A percentile compares a stretch with the other conserved stretches of the same genome.
These are phyloP conservation scores for Capsella rubella DNA, from an alignment of 441 rosid genomes.

Conservation along the genomic window DNA sequence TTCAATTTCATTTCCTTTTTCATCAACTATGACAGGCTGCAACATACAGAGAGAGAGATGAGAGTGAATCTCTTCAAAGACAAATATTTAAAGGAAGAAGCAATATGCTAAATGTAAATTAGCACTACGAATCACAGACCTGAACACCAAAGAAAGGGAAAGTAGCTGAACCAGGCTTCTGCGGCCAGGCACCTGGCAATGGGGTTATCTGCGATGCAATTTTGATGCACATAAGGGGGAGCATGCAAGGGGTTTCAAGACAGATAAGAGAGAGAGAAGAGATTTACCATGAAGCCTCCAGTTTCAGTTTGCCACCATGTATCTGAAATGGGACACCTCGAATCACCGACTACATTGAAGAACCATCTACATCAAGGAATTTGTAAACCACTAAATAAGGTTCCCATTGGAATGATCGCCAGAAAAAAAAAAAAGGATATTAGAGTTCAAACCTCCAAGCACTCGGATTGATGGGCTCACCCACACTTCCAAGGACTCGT, in stretches of 20 bases:
- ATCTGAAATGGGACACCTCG: slow-evolving; percentile 96
- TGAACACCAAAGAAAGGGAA: slow-evolving; percentile 99
- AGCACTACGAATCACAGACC: slow-evolving; percentile 53
- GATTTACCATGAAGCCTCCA: slow-evolving; percentile 91
- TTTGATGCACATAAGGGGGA: slow-evolving; percentile 24
- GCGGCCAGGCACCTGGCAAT: slow-evolving; percentile 99
- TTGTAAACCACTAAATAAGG: slow-evolving; percentile 24
- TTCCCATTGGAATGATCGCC: slow-evolving; percentile 6
- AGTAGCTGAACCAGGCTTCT: slow-evolving; percentile 99
- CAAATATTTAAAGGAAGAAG: slow-evolving; percentile 9
- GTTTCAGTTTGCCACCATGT: slow-evolving; percentile 99
- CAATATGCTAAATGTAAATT: slow-evolving; percentile 11
- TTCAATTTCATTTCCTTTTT: slow-evolving; percentile 93
- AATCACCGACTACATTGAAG: slow-evolving; percentile 88
- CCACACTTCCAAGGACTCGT: slow-evolving; percentile 96
- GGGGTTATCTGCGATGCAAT: slow-evolving; percentile 79
- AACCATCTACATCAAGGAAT: slow-evolving; percentile 72
- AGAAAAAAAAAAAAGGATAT: slow-evolving; percentile 28
- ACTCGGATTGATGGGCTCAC: slow-evolving; percentile 99
- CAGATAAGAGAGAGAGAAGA: slow-evolving; percentile 15
- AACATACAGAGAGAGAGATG: slow-evolving; percentile 29
- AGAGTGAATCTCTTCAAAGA: slow-evolving; percentile 17
- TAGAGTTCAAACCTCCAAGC: slow-evolving; percentile 86
- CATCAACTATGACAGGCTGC: slow-evolving; percentile 96
- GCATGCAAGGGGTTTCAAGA: slow-evolving; percentile 22